phyloP scores from a whole-genome alignment of 2,329 filamentous ascomycete species.

The Neocatenulostroma microsporum region DNA sequence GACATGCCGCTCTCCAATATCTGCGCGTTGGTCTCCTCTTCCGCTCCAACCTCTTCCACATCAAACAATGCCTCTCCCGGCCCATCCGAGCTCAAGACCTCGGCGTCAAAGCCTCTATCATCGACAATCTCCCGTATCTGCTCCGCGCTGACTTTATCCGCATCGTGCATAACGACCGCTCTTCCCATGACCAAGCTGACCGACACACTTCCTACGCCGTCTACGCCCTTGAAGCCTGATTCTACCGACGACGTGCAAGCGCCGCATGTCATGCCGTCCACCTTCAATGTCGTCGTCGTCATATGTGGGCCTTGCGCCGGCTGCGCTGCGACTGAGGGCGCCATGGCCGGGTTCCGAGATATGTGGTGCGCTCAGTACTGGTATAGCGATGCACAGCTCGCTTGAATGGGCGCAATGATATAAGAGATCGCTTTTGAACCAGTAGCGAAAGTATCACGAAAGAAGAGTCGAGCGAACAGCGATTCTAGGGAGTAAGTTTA shows the following conservation, averaged over 20 bases:
- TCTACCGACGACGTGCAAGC: slow-evolving; percentile 91
- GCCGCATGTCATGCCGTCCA: slow-evolving; percentile 82
- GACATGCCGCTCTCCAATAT: slow-evolving; percentile 56
- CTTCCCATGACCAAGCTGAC: slow-evolving; percentile 94
- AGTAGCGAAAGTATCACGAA: no score
- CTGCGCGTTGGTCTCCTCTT: slow-evolving; percentile 9
- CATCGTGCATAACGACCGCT: slow-evolving; percentile 85
- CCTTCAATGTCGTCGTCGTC: slow-evolving; percentile 85
- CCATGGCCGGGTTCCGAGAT: no score
- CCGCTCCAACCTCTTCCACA: slow-evolving; percentile 14
- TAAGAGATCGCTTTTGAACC: no score
- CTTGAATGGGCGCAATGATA: no score
- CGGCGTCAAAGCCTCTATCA: slow-evolving; percentile 83
- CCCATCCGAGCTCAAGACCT: slow-evolving; percentile 35
- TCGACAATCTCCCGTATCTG: slow-evolving; percentile 78
- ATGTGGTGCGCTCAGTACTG: no score
- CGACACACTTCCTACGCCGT: slow-evolving; percentile 77
- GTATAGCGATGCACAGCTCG: no score
- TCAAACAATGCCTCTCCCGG: slow-evolving; percentile 20
- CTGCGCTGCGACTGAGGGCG: slow-evolving; percentile 12
- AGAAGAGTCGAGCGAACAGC: no score
- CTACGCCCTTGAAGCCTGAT: slow-evolving; percentile 71
- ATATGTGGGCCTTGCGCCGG: slow-evolving; percentile 40
- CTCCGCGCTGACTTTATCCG: slow-evolving; percentile 63
- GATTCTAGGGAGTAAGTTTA: no score